Evolutionary conservation across 768 basidiomycete species (phyloP), one percentile per base, ranked within the genome.

Genomic region (Auriscalpium orientale): DNA sequence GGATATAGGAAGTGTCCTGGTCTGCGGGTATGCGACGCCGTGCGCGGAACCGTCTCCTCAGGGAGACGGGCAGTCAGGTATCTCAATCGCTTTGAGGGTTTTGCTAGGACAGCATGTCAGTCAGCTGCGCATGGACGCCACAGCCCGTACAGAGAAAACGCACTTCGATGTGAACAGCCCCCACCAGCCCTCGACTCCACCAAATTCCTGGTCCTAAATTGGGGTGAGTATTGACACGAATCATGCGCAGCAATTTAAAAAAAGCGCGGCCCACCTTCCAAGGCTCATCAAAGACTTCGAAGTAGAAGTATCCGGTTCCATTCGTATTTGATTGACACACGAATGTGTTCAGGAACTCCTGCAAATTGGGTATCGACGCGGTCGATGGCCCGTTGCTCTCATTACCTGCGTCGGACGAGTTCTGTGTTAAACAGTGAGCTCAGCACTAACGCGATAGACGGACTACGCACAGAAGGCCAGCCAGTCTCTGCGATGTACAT

Each of bases 401-500:
- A 58, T 81, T 80, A 16, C 73, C 75, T 4, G 62, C 71, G 58
- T 84, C 80, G 4, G 81, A 83, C 4, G 88, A 86, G 61, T 77
- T 66, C 85, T 86, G 56, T 40, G 28, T 12, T 13, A 22, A 21
- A 57, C 16, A 54, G 18, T 16, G 36, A 33, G 21, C 21, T 60
- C 16, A 51, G 56, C 47, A 22, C 38, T 6, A 8, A 20, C n/a
- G 34, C 48, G 16, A 28, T 8, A 40, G 50, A 36, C 52, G 54
- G 33, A 46, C 49, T 38, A n/a, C 36, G 51, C 70, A 88, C 87
- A 50, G 89, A 80, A 35, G 91, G 86, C 86, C 86, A 89, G 52
- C 89, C 89, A 13, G 94, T 97, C 76, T 99, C 97, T 1, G 95
- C 97, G 57, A 98, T 97, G 71, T 82, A 95, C 79, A 91, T 85